Evolutionary conservation across 1,284 basidiomycete species (phyloP), one percentile per base, ranked within the genome.

Genomic region (Calocybe gambosa): DNA sequence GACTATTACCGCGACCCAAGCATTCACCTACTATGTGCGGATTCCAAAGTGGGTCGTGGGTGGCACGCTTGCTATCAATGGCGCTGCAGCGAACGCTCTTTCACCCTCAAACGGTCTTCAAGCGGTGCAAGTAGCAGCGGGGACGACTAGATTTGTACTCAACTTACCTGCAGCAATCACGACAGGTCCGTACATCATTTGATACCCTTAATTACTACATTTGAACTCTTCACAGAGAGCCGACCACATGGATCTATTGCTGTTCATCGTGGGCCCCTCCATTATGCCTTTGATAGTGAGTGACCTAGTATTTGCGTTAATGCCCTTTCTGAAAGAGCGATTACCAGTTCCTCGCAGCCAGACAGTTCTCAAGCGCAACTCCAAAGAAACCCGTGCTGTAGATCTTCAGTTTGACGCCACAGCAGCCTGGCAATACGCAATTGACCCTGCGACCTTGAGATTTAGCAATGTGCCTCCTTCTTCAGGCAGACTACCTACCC

Each of bases 241-340:
- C 68, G 78, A 19, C 74, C 74, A 15, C 70, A 78, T 51, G 69
- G 69, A 12, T 77, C 76, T 6, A 62, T 79, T 41, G 75, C 76
- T 7, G 65, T 80, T 8, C 76, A 80, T 42, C 71, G 78, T 13
- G 77, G 77, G 12, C 73, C 75, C 12, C 59, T 80, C 36, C 71
- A 78, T 59, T 80, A 78, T 56, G 77, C 77, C 12, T 74, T 73
- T 55, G 77, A 79, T 55, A 77, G 66, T 68, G 45, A 48, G 66
- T 40, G 28, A 6, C 38, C 8, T n/a, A 6, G 8, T 3, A n/a
- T 7, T 23, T 10, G 43, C n/a, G 64, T 33, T 42, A 58, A 9
- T 20, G 42, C 31, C 12, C 5, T 28, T 21, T 25, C 31, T 45
- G 18, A 48, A 34, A 19, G 16, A 28, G 42, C 13, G 29, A 23